phyloP scores from a whole-genome alignment of 768 basidiomycete species.

The Obba rivulosa region DNA sequence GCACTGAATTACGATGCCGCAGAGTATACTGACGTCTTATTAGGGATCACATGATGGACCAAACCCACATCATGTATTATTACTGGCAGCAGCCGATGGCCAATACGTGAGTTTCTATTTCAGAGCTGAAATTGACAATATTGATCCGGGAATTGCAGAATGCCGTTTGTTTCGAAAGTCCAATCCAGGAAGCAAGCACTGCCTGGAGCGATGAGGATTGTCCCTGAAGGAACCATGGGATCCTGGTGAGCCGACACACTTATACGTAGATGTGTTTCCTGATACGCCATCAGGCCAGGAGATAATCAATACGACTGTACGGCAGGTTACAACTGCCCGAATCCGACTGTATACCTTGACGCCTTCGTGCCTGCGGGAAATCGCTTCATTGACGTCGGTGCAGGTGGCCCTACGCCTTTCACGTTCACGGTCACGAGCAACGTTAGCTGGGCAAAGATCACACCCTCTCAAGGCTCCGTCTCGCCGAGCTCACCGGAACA shows the following conservation, averaged over 20 bases:
- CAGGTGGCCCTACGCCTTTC: conserved; percentile 55
- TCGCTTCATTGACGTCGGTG: conserved; percentile 58
- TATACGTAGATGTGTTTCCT: too few species aligned
- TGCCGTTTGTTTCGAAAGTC: conserved; percentile 47
- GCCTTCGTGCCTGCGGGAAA: conserved; percentile 49
- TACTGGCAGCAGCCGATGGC: conserved; percentile 73
- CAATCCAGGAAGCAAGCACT: conserved; percentile 51
- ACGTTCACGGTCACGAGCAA: conserved; percentile 46
- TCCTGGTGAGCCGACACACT: conserved; percentile 41
- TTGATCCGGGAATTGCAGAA: too few species aligned
- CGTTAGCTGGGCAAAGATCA: conserved; percentile 48
- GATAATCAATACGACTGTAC: conserved; percentile 60
- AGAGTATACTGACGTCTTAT: not conserved
- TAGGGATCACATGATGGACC: conserved; percentile 55
- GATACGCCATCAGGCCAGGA: conserved; percentile 44
- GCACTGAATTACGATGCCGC: too few species aligned
- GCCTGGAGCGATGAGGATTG: conserved; percentile 59
- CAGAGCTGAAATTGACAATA: too few species aligned
- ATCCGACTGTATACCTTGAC: conserved; percentile 48
- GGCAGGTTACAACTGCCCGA: conserved; percentile 39
- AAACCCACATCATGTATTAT: conserved; percentile 60
- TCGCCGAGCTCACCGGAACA: conserved; percentile 42
- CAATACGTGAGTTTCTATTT: conserved; percentile 38
- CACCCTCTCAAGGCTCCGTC: conserved; percentile 43
- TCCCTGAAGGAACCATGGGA: conserved; percentile 53